Evolutionary conservation across 2,329 filamentous ascomycete genomes (phyloP), one percentile per base, ranked within the genome.

Genomic region (Graphilbum fragrans): DNA sequence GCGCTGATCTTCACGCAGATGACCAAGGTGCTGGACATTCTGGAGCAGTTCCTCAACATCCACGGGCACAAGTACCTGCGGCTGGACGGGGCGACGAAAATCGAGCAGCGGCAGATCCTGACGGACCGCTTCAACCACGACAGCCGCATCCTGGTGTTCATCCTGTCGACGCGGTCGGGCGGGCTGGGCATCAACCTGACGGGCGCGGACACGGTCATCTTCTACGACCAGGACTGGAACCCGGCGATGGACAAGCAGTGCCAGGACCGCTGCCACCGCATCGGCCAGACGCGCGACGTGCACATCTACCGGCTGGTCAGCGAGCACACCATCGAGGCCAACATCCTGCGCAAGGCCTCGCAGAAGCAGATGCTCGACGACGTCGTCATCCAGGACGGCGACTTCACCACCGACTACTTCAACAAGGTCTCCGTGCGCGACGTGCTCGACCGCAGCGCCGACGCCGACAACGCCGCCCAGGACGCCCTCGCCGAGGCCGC

Each of bases 161-260:
- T 98, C 52, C 66, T 98, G 5, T 96, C 90, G 0, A 94, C 87
- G 38, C 79, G 92, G 43, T 95, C 92, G 0, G 92, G 92, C 50
- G 92, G 92, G 42, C 69, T 98, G 1, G 92, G 92, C 43, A 94
- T 98, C 65, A 98, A 98, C 53, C 70, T 98, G 35, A 96, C 90
- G 0, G 92, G 92, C 38, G 92, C 92, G 5, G 92, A 96, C 58
- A 94, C 88, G 0, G 92, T 98, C 53, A 95, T 98, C 50, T 98
- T 98, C 61, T 98, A 96, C 62, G 92, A 98, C 55, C 80, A 96
- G 45, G 92, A 98, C 58, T 98, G 93, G 93, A 98, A 98, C 54
- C 92, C 92, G 0, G 92, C 93, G 39, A 98, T 98, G 92, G 92
- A 98, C 66, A 94, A 94, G 61, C 92, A 98, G 61, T 98, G 92